Percentiles rank a stretch among this genome's conserved stretches.
Conservation (phyloP, 371 early-diverging fungal genomes). For the Furculomyces boomerangus region DNA sequence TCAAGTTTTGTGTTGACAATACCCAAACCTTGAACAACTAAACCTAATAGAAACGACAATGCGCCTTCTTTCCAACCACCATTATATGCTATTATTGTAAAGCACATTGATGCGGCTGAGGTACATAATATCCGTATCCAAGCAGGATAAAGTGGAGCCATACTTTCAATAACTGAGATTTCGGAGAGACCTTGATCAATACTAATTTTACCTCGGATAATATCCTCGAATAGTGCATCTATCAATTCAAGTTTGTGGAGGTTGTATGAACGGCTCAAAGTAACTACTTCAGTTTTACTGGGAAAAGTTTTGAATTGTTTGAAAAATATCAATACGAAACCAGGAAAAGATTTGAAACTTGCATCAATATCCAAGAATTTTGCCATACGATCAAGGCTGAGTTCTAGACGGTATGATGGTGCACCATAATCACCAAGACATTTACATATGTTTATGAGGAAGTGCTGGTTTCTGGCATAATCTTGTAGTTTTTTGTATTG, state of each 20-base stretch:
- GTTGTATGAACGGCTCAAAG: constrained; percentile 33
- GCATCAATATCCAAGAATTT: constrained; percentile 40
- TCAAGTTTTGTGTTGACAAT: constrained; percentile 34
- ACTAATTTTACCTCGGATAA: constrained; percentile 27
- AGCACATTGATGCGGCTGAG: constrained; percentile 27
- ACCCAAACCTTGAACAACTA: constrained; percentile 31
- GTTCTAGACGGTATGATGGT: constrained; percentile 14
- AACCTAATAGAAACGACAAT: constrained; percentile 33
- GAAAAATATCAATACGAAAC: constrained; percentile 48
- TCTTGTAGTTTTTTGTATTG: neutral
- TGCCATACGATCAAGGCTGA: constrained; percentile 8
- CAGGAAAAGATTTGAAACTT: constrained; percentile 46
- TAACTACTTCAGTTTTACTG: constrained; percentile 54
- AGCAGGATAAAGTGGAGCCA: constrained; percentile 13
- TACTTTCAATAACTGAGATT: constrained; percentile 11
- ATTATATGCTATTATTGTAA: constrained; percentile 37
- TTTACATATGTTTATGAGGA: neutral
- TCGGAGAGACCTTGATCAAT: constrained; percentile 8
- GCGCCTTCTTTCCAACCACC: constrained; percentile 46
- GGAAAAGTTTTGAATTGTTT: constrained; percentile 51
- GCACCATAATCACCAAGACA: neutral
- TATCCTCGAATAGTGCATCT: constrained; percentile 33
- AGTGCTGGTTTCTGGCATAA: neutral
- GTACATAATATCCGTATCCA: constrained; percentile 14
- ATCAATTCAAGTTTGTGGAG: constrained; percentile 44